Base-by-base conservation (phyloP, 495 filamentous ascomycete genomes). In the Aspergillus cavernicola region DNA sequence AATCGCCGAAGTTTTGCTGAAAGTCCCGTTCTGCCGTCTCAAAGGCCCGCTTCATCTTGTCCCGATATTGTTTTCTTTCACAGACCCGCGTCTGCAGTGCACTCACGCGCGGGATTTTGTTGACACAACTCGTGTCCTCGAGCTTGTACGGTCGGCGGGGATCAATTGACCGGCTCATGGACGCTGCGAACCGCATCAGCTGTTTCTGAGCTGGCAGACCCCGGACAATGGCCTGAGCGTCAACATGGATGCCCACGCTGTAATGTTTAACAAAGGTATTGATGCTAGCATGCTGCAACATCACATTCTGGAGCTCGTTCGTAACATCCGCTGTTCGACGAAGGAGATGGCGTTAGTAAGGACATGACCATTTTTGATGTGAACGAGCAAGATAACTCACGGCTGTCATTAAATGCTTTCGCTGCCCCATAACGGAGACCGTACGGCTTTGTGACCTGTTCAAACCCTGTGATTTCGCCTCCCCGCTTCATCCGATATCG, bases 291-390 rank as follows among this genome's bases (percentile, higher is more conserved):
- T 72, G 61, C 54, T 72, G 56, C 18, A 72, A 52, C 38, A 72
- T 74, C 4, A 72, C 53, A 44, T 73, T 73, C 61, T 75, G 62
- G 22, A 73, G 29, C 29, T 64, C 54, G 55, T 71, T 66, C n/a
- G 62, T 66, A 39, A 75, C 57, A 28, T 73, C 69, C 49, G 49
- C 63, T 70, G 46, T 39, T 50, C 39, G 28, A 37, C 10, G 50
- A 41, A 52, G 42, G 29, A 11, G n/a, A n/a, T n/a, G n/a, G n/a
- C n/a, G n/a, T n/a, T n/a, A n/a, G n/a, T n/a, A n/a, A n/a, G n/a
- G 35, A 42, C 28, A 42, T 50, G 48, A 35, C 20, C 7, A 53
- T 19, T 58, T 47, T n/a, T 32, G 29, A 41, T 39, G 11, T 47
- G 42, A 8, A 57, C 37, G 13, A 51, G 35, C 16, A 35, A 40